Percentiles rank a stretch among this genome's conserved stretches.
Evolutionary conservation across 164 flowering plant genomes (phyloP).

Genomic region (Pachysandra terminalis): DNA sequence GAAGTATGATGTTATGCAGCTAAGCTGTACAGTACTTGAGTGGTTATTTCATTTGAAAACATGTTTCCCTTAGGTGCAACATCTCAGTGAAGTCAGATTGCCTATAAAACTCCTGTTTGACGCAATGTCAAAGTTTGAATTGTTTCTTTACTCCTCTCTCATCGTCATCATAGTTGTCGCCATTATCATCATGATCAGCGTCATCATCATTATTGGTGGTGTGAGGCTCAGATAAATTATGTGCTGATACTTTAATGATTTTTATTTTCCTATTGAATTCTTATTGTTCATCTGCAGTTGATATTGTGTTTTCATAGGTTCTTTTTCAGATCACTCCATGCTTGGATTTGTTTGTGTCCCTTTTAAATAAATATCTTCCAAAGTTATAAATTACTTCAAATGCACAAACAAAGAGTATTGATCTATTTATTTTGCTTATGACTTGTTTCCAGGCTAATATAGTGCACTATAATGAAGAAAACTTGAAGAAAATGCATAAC

Average conservation of each 20-base stretch:
- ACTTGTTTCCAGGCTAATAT: constrained; percentile 69
- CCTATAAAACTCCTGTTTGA: background rate
- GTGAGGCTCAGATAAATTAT: background rate
- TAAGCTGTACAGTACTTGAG: no score
- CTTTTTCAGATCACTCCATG: no score
- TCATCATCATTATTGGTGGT: background rate
- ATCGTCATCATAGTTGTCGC: background rate
- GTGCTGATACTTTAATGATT: no score
- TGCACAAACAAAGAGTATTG: background rate
- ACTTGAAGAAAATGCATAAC: constrained; percentile 50
- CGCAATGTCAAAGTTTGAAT: background rate
- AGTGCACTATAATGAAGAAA: constrained; percentile 69
- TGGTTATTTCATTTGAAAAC: no score
- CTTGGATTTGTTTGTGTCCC: background rate
- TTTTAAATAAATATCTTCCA: background rate
- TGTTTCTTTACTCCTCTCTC: background rate
- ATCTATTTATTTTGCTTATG: constrained; percentile 6
- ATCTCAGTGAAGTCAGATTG: background rate
- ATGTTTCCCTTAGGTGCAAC: background rate
- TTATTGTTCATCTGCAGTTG: no score
- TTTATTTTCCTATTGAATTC: no score
- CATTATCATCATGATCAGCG: background rate
- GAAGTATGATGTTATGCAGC: no score
- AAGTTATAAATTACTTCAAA: background rate
- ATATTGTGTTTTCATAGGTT: no score